Conservation (phyloP, 2,329 filamentous ascomycete genomes). For the Monilinia vaccinii-corymbosi region DNA sequence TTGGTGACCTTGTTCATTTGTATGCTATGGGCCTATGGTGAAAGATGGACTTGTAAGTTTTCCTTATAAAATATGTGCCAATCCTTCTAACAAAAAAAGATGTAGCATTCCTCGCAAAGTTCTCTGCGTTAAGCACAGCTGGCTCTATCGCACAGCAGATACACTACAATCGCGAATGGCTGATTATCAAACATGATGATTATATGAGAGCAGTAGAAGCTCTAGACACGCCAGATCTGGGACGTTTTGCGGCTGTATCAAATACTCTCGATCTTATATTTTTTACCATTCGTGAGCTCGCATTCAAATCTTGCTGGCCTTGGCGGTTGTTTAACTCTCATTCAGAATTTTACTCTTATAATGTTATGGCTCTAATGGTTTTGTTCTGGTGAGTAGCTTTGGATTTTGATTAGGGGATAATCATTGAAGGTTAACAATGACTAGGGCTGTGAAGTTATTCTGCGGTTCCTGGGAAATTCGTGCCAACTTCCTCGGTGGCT, state of each 20-base stretch:
- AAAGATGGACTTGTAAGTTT: slow-evolving; percentile 25
- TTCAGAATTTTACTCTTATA: slow-evolving; percentile 42
- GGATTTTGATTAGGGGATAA: not conserved
- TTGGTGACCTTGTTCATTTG: slow-evolving; percentile 19
- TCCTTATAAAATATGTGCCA: not conserved
- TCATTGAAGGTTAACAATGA: not conserved
- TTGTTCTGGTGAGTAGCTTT: slow-evolving; percentile 35
- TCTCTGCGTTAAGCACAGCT: slow-evolving; percentile 24
- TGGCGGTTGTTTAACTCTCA: slow-evolving; percentile 6
- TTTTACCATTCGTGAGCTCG: slow-evolving; percentile 39
- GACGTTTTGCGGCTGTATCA: slow-evolving; percentile 35
- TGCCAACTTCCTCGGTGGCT: slow-evolving; percentile 22
- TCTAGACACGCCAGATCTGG: slow-evolving; percentile 34
- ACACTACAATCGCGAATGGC: slow-evolving; percentile 24
- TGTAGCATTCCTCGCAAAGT: slow-evolving; percentile 24
- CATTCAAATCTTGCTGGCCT: not conserved
- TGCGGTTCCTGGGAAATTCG: slow-evolving; percentile 29
- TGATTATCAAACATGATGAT: slow-evolving; percentile 25
- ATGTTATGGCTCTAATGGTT: slow-evolving; percentile 38
- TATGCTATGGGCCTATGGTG: slow-evolving; percentile 27
- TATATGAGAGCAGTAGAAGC: slow-evolving; percentile 31
- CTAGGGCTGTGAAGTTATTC: slow-evolving; percentile 33
- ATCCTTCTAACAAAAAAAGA: slow-evolving; percentile 14
- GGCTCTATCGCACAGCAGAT: slow-evolving; percentile 27
- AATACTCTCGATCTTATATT: slow-evolving; percentile 35